Base-by-base conservation (phyloP, 148 eudicot species). In the Chenopodium formosanum region DNA sequence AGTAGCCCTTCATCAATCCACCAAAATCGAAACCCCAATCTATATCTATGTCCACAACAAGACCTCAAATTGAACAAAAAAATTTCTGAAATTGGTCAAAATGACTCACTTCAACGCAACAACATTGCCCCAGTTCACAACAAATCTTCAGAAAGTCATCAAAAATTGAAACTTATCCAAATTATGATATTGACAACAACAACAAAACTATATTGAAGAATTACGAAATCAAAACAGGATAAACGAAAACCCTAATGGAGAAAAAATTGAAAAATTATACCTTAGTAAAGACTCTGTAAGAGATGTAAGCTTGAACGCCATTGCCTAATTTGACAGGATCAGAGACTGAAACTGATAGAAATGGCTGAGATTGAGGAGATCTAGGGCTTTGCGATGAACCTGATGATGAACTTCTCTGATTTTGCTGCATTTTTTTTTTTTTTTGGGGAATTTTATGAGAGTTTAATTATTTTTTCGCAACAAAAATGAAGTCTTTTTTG, bases 291-390 rank as follows among this genome's bases (percentile, higher is more conserved):
- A 97, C 93, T 73, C 89, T 89, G 80, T 92, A 97, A 64, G 99
- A 97, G 87, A 94, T 97, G 83, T 92, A 97, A 73, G 99, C 87
- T 86, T 97, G 99, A 44, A 97, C 98, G 73, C 97, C 98, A 87
- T 86, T 92, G 79, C 97, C 95, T 87, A 97, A 88, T 85, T 97
- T 97, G 81, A 92, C 98, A n/a, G 98, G 98, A 94, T 94, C 99
- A 64, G 91, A 89, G 14, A 94, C 99, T 13, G 95, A 89, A 37
- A 97, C 95, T 19, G 87, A 87, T 6, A 97, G 79, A 84, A 79
- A 92, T 7, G 88, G 90, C 13, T 89, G 89, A 12, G 91, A 84
- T 47, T 90, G 84, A 4, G 93, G 92, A 70, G 99, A 94, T 91
- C 93, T 89, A 82, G 99, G 98, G 90, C 95, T 92, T 78, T 89